A percentile compares a stretch with the other conserved stretches of the same genome.
Conservation (phyloP, 257 asterid genomes). For the Osmanthus fragrans region DNA sequence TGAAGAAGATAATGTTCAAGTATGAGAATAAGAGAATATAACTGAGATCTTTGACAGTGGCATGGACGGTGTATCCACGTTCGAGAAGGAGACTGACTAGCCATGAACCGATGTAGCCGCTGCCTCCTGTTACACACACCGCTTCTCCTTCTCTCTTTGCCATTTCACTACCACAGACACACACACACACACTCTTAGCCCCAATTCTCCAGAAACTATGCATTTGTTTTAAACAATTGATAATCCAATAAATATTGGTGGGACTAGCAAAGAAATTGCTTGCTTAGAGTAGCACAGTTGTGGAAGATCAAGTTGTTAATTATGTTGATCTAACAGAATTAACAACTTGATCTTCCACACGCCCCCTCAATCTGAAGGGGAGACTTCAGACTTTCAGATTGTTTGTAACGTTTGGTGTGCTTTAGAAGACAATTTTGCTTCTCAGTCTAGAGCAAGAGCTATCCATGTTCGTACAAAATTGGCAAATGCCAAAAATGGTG, state of each 20-base stretch:
- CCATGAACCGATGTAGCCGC: slow-evolving; percentile 83
- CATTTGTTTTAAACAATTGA: background rate
- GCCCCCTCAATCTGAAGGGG: too few species aligned
- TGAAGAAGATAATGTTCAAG: too few species aligned
- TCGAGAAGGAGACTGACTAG: slow-evolving; percentile 69
- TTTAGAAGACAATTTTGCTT: too few species aligned
- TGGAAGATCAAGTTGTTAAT: too few species aligned
- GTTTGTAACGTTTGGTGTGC: too few species aligned
- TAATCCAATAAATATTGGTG: background rate
- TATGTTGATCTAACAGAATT: too few species aligned
- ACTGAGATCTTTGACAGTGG: slow-evolving; percentile 82
- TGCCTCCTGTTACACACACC: slow-evolving; percentile 86
- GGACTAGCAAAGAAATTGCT: background rate
- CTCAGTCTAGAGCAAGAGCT: too few species aligned
- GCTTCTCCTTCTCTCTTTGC: slow-evolving; percentile 43
- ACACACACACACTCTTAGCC: background rate
- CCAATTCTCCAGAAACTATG: background rate
- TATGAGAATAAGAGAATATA: background rate
- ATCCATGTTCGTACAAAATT: too few species aligned
- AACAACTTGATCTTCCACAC: too few species aligned
- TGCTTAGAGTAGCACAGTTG: background rate
- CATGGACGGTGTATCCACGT: slow-evolving; percentile 86
- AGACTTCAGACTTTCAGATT: too few species aligned
- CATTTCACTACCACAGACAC: slow-evolving; percentile 22
- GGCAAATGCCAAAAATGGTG: too few species aligned